Evolutionary conservation across 139 green algal species (phyloP), one percentile per base, ranked within the genome.

Genomic region (Asterochloris sp.): DNA sequence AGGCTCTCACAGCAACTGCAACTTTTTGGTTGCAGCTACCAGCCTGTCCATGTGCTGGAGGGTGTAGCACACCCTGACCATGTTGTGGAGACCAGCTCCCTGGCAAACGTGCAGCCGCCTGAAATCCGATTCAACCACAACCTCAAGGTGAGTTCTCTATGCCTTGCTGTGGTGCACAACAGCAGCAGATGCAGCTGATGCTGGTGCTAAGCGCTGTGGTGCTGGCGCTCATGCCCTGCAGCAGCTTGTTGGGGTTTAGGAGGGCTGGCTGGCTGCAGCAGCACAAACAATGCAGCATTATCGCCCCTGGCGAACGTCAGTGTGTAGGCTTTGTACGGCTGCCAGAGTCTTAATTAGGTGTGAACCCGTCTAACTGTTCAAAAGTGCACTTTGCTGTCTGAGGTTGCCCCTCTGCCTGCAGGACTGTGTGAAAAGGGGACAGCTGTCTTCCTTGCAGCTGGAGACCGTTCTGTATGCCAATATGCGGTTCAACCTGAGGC

Each of bases 381-480:
- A 4, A 2, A 10, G 66, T 21, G 8, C 66, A 26, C 17, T 21
- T 71, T 21, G 17, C 66, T 28, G 47, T 28, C 29, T 79, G 47
- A 26, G 16, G 9, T 38, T 13, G 28, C 13, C 26, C 10, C 15
- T 21, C 17, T 78, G 15, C 24, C 28, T 90, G 68, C 75, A 89
- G 62, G 85, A 88, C 63, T 85, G 84, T 75, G 81, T 94, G 54
- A 77, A 82, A 0, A 13, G 67, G 2, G 73, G 64, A 0, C 81
- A 82, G 15, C 73, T 97, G 11, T 94, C 88, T 29, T 88, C 91
- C 64, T 89, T 92, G 0, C 94, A 97, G 88, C 87, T 96, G 73
- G 94, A 97, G 86, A 92, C 90, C 9, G 80, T 95, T 28, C 62
- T 95, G 12, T 97, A 97, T 82, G 89, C 93, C 29, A 90, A 89